Conservation (phyloP, 306 rosid genomes). For the Quercus engelmannii region DNA sequence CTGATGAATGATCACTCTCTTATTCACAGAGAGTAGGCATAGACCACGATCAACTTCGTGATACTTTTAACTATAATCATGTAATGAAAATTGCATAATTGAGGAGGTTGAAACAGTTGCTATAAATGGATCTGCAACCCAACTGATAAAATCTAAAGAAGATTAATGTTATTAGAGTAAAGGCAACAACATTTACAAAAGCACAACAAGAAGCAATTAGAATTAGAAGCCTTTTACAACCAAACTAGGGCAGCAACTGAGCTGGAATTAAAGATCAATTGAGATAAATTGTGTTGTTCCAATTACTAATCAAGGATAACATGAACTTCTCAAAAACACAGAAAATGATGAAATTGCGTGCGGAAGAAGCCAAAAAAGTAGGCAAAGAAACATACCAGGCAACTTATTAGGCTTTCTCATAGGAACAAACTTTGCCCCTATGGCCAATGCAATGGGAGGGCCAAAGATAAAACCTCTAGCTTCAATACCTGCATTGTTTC, state of each 20-base stretch:
- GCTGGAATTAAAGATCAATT: not conserved
- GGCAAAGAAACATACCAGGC: conserved; percentile 59
- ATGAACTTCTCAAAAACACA: not conserved
- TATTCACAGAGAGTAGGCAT: not conserved
- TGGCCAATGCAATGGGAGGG: conserved; percentile 95
- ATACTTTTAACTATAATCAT: not conserved
- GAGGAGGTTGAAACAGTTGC: not conserved
- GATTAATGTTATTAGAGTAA: not conserved
- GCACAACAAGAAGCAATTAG: not conserved
- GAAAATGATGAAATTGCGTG: not conserved
- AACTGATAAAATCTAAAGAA: not conserved
- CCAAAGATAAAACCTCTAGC: conserved; percentile 99
- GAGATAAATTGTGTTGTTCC: not conserved
- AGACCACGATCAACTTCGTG: not conserved
- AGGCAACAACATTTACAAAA: not conserved
- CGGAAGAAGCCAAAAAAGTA: not conserved
- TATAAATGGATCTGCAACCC: not conserved
- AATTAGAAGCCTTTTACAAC: not conserved
- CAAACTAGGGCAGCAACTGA: not conserved
- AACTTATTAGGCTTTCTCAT: conserved; percentile 94
- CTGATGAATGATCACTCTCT: not conserved
- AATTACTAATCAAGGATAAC: not conserved
- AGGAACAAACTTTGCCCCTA: conserved; percentile 97
- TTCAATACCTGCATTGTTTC: conserved; percentile 63
- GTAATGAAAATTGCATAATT: not conserved